A percentile compares a stretch with the other conserved stretches of the same genome.
phyloP scores from a whole-genome alignment of 257 asterid genomes.

The Solanum tarapatanum region DNA sequence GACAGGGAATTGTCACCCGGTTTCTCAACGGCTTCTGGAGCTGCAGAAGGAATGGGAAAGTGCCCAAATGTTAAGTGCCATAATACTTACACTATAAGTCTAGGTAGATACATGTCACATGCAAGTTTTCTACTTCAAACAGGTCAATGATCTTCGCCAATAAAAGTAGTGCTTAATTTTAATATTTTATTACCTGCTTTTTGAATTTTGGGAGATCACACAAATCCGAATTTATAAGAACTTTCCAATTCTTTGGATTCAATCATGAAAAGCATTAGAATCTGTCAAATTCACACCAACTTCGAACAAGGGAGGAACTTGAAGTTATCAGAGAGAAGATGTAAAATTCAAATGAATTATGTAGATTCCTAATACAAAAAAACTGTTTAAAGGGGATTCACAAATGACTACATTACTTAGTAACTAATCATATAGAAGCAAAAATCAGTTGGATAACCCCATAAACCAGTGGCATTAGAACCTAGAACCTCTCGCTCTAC shows the following conservation, averaged over 20 bases:
- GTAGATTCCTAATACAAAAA: neutral
- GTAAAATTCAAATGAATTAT: neutral
- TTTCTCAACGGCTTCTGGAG: constrained; percentile 81
- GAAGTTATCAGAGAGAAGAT: neutral
- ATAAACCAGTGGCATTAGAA: neutral
- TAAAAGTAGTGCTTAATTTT: neutral
- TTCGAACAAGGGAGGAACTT: neutral
- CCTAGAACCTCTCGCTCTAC: neutral
- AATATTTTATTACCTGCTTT: neutral
- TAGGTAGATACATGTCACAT: neutral
- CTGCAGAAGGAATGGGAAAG: constrained; percentile 30
- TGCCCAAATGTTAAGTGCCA: neutral
- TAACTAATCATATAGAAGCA: neutral
- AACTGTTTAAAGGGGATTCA: neutral
- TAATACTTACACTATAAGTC: neutral
- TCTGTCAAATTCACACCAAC: neutral
- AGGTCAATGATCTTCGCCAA: neutral
- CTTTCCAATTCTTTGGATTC: neutral
- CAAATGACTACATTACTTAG: neutral
- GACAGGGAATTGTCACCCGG: constrained; percentile 75
- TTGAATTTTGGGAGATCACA: neutral
- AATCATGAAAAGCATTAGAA: neutral
- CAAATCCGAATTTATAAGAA: neutral
- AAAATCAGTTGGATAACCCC: neutral
- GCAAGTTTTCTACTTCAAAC: neutral